A percentile compares a stretch with the other conserved stretches of the same genome.
Evolutionary conservation across 805 yeast genomes (phyloP).

Genomic region (Cyberlindnera meyerae): DNA sequence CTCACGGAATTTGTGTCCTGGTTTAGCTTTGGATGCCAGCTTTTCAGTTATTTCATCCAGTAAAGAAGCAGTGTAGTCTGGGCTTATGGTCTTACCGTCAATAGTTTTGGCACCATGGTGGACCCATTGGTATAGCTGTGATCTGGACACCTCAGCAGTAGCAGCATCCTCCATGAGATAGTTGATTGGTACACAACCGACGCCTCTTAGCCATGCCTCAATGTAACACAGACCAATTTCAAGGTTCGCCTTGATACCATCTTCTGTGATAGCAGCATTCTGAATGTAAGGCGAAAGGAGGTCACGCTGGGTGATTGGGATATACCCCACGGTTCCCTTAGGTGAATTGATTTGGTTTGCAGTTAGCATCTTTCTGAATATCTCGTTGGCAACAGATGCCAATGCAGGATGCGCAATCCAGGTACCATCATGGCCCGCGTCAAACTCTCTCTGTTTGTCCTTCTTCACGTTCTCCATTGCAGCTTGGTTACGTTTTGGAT

Average conservation of each 20-base stretch:
- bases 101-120: slow-evolving; percentile 58
- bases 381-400: slow-evolving; percentile 66
- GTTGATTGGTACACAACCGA: slow-evolving; percentile 84
- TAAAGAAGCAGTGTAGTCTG: slow-evolving; percentile 51
- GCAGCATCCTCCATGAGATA: slow-evolving; percentile 89
- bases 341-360: slow-evolving; percentile 61
- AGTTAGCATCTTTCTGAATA: slow-evolving; percentile 75
- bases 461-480: slow-evolving; percentile 70
- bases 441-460: slow-evolving; percentile 73
- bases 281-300: slow-evolving; percentile 50
- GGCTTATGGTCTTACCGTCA: slow-evolving; percentile 56
- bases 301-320: slow-evolving; percentile 33
- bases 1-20: slow-evolving; percentile 61
- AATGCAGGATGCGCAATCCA: slow-evolving; percentile 90
- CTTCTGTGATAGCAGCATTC: slow-evolving; percentile 58
- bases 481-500: slow-evolving; percentile 52
- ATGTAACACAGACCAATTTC: slow-evolving; percentile 74
- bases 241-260: slow-evolving; percentile 66
- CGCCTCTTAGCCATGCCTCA: slow-evolving; percentile 83
- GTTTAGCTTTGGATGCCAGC: slow-evolving; percentile 42
- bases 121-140: slow-evolving; percentile 81
- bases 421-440: slow-evolving; percentile 80
- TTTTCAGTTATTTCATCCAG: slow-evolving; percentile 59
- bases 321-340: slow-evolving; percentile 29
- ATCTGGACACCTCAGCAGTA: slow-evolving; percentile 81